Conservation (phyloP, 495 filamentous ascomycete species). For the Lasiosphaeria ovina region DNA sequence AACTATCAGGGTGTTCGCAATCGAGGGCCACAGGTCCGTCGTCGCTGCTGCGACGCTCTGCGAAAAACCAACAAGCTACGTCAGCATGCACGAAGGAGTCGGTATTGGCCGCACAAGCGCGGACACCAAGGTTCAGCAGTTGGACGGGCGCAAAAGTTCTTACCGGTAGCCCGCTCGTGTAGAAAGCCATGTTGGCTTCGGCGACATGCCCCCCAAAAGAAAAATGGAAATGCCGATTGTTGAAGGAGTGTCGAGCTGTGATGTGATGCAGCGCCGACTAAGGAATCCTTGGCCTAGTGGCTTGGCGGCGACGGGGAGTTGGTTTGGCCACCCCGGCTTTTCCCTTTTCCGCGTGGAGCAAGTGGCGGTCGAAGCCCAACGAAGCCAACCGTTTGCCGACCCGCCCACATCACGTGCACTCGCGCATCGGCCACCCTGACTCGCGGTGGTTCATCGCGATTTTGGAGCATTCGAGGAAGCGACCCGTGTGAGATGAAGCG, state of each 20-base stretch:
- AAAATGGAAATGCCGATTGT: not conserved
- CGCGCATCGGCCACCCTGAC: too few relatives aligned
- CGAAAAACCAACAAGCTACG: slow-evolving; percentile 11
- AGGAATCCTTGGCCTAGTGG: slow-evolving; percentile 1
- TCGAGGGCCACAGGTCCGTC: slow-evolving; percentile 55
- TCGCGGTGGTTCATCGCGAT: too few relatives aligned
- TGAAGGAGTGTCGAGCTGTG: slow-evolving; percentile 1
- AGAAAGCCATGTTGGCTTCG: slow-evolving; percentile 40
- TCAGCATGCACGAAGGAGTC: not conserved
- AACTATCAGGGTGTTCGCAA: slow-evolving; percentile 45
- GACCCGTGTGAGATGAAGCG: too few relatives aligned
- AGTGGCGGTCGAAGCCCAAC: not conserved
- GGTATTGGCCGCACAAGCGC: not conserved
- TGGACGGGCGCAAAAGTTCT: slow-evolving; percentile 14
- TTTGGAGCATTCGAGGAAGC: too few relatives aligned
- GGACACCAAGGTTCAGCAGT: too few relatives aligned
- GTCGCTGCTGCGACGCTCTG: slow-evolving; percentile 51
- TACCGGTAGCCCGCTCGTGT: slow-evolving; percentile 43
- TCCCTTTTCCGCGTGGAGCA: slow-evolving; percentile 7
- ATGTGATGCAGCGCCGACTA: slow-evolving; percentile 15
- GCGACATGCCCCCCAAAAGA: slow-evolving; percentile 8
- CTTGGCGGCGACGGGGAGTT: slow-evolving; percentile 1
- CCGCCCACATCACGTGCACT: too few relatives aligned
- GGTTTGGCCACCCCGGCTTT: slow-evolving; percentile 17
- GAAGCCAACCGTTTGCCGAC: too few relatives aligned